Conservation (phyloP, 2,329 filamentous ascomycete species). For the Didymella segeticola region DNA sequence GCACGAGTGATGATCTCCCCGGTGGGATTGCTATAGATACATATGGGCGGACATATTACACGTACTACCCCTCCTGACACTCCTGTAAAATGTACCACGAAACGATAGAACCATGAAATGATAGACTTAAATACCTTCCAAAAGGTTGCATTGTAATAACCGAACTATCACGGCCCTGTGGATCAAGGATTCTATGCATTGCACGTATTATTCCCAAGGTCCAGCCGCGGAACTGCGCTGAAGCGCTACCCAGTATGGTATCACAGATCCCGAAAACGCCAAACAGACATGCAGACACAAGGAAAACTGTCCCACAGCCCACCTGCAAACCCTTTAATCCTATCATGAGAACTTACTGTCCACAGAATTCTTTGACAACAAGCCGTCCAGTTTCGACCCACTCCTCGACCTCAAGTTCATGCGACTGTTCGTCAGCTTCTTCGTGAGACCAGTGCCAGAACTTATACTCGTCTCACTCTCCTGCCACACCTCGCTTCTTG, state of each 20-base stretch:
- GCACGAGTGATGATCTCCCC: neutral
- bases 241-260: conserved; percentile 6
- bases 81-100: too few relatives aligned
- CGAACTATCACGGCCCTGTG: neutral
- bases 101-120: too few relatives aligned
- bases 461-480: conserved; percentile 15
- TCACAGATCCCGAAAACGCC: conserved; percentile 13
- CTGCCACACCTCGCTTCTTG: conserved; percentile 36
- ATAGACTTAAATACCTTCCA: neutral
- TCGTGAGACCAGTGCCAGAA: conserved; percentile 4
- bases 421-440: conserved; percentile 13
- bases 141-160: neutral
- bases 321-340: neutral
- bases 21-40: neutral
- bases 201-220: neutral
- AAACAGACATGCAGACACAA: neutral
- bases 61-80: conserved; percentile 1
- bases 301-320: neutral
- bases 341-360: conserved; percentile 4
- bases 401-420: conserved; percentile 9
- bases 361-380: conserved; percentile 8
- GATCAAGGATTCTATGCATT: neutral
- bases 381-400: conserved; percentile 4
- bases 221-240: neutral
- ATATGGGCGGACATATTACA: neutral